phyloP scores from a whole-genome alignment of 2,329 filamentous ascomycete species.

The Berkeleyomyces rouxiae region DNA sequence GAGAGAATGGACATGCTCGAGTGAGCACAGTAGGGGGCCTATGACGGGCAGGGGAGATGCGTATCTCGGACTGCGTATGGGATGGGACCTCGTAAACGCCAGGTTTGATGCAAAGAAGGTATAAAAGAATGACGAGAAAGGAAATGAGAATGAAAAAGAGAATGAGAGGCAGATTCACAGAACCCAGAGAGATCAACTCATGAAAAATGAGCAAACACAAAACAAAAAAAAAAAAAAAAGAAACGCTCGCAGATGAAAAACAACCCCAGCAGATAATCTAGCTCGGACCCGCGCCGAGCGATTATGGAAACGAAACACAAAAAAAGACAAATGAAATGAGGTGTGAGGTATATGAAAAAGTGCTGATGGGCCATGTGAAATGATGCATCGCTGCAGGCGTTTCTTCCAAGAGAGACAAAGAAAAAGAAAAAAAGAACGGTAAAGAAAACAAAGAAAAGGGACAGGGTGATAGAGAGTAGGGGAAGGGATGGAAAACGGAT shows the following conservation, averaged over 20 bases:
- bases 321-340: slow-evolving; percentile 3
- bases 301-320: not conserved
- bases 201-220: not conserved
- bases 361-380: slow-evolving; percentile 7
- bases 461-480: not conserved
- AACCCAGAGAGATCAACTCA: not conserved
- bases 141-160: slow-evolving; percentile 1
- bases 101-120: slow-evolving; percentile 1
- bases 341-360: slow-evolving; percentile 9
- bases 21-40: not conserved
- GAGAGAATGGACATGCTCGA: not conserved
- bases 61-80: not conserved
- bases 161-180: not conserved
- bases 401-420: slow-evolving; percentile 9
- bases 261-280: not conserved
- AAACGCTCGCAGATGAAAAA: not conserved
- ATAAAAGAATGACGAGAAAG: not conserved
- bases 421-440: not conserved
- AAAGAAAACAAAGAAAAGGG: slow-evolving; percentile 1
- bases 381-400: slow-evolving; percentile 14
- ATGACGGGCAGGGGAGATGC: not conserved
- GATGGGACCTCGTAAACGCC: not conserved
- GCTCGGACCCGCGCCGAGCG: slow-evolving; percentile 3
- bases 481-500: slow-evolving; percentile 1
- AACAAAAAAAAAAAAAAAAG: slow-evolving; percentile 1